These are phyloP conservation scores for Diaporthe capsici DNA, from an alignment of 2,329 filamentous ascomycete species.

Conservation along the genomic window DNA sequence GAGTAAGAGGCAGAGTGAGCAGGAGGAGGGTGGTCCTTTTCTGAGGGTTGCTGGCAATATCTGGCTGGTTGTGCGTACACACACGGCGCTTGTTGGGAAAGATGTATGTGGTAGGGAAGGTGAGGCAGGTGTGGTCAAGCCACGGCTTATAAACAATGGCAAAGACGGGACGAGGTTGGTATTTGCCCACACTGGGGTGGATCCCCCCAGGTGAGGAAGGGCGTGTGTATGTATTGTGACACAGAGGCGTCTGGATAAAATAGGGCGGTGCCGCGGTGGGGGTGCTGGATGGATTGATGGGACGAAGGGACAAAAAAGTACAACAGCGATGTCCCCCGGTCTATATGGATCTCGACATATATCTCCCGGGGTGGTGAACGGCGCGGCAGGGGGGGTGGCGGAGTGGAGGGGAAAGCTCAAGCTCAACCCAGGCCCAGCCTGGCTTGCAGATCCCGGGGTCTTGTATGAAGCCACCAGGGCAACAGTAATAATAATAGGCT, in stretches of 20 bases:
- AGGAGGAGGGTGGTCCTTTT: not conserved
- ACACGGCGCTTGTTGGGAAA: not conserved
- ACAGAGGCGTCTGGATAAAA: conserved; percentile 37
- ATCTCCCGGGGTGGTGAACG: conserved; percentile 10
- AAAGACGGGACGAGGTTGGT: conserved; percentile 30
- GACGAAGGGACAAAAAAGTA: conserved; percentile 34
- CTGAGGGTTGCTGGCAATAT: not conserved
- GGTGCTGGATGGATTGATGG: conserved; percentile 28
- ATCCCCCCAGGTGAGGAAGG: conserved; percentile 21
- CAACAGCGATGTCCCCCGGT: conserved; percentile 20
- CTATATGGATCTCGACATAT: conserved; percentile 29
- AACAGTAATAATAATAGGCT: not conserved
- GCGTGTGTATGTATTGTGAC: conserved; percentile 14
- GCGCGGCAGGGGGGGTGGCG: conserved; percentile 1
- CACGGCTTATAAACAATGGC: conserved; percentile 34
- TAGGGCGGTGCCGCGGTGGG: conserved; percentile 34
- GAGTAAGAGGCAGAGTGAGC: no score
- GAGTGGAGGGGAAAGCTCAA: not conserved
- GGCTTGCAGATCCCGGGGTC: conserved; percentile 27
- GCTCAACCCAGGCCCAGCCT: conserved; percentile 15
- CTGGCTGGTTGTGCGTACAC: not conserved
- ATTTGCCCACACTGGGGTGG: conserved; percentile 12
- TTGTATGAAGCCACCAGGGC: not conserved
- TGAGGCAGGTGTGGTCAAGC: conserved; percentile 19
- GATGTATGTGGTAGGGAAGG: not conserved